Evolutionary conservation across 2,329 filamentous ascomycete genomes (phyloP).

Genomic region (Penicillium sumatraense): DNA sequence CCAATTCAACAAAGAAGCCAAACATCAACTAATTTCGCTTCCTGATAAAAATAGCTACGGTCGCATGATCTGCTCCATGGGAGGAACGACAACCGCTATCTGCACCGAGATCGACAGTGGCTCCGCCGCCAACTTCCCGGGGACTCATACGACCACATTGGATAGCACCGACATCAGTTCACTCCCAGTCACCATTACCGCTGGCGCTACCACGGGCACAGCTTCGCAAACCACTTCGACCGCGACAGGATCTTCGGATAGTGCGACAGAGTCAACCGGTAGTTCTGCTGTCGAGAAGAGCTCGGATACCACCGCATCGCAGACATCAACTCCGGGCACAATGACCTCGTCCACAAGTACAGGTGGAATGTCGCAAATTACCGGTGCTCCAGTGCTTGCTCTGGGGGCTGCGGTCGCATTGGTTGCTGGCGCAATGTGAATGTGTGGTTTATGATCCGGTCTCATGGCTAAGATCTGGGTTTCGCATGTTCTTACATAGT

Average conservation of each 20-base stretch:
- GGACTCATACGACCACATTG: conserved; percentile 14
- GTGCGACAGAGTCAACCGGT: background rate
- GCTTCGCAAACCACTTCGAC: background rate
- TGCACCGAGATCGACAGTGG: conserved; percentile 23
- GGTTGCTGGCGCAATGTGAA: conserved; percentile 10
- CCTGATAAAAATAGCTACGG: conserved; percentile 11
- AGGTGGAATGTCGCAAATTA: conserved; percentile 10
- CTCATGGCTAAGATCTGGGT: too few species aligned
- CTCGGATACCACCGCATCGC: background rate
- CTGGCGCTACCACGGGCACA: conserved; percentile 6
- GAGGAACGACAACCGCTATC: conserved; percentile 17
- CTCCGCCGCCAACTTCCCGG: conserved; percentile 16
- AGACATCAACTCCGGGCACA: background rate
- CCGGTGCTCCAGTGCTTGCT: conserved; percentile 3
- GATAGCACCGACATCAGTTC: conserved; percentile 11
- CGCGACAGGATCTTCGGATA: background rate
- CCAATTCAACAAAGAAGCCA: background rate
- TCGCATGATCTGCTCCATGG: conserved; percentile 21
- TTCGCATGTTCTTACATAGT: background rate
- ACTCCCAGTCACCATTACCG: conserved; percentile 29
- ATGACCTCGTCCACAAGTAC: conserved; percentile 6
- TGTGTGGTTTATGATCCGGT: too few species aligned
- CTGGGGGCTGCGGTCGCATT: conserved; percentile 8
- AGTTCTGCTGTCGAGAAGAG: background rate
- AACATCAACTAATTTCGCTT: background rate